phyloP scores from a whole-genome alignment of 768 basidiomycete genomes.

The Suillus subalutaceus region DNA sequence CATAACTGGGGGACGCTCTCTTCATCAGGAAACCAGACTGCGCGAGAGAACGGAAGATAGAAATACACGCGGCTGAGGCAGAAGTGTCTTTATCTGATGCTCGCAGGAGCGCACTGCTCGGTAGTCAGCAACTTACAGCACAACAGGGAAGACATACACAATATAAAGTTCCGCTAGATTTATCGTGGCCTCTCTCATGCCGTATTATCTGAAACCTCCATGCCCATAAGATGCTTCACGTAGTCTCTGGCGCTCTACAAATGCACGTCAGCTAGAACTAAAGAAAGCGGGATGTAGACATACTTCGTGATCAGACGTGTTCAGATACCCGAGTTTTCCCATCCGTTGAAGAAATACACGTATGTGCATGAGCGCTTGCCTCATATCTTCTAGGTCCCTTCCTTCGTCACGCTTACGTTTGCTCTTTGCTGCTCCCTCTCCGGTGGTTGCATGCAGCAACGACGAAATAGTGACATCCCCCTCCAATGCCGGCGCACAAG shows the following conservation, averaged over 20 bases:
- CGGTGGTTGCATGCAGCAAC: slow-evolving; percentile 8
- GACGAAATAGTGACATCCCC: slow-evolving; percentile 46
- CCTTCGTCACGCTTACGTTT: slow-evolving; percentile 7
- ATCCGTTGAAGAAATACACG: slow-evolving; percentile 41
- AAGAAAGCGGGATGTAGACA: slow-evolving; percentile 13
- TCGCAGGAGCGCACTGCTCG: slow-evolving; percentile 25
- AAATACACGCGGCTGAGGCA: slow-evolving; percentile 19
- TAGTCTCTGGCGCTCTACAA: slow-evolving; percentile 29
- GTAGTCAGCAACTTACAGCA: neutral
- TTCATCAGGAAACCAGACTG: slow-evolving; percentile 14
- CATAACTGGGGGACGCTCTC: neutral
- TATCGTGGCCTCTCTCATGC: slow-evolving; percentile 41
- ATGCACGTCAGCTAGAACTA: slow-evolving; percentile 1
- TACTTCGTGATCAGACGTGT: slow-evolving; percentile 34
- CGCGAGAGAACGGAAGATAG: slow-evolving; percentile 18
- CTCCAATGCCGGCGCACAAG: slow-evolving; percentile 55
- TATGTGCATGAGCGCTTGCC: slow-evolving; percentile 26
- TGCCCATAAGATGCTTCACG: slow-evolving; percentile 41
- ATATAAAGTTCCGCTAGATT: slow-evolving; percentile 50
- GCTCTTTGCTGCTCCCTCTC: neutral
- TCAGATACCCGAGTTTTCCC: slow-evolving; percentile 24
- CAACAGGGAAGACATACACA: slow-evolving; percentile 40
- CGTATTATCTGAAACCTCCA: slow-evolving; percentile 5
- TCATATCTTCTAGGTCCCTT: slow-evolving; percentile 12
- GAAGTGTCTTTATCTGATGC: slow-evolving; percentile 21